phyloP scores from a whole-genome alignment of 768 basidiomycete species.

The Mycena alexandri region DNA sequence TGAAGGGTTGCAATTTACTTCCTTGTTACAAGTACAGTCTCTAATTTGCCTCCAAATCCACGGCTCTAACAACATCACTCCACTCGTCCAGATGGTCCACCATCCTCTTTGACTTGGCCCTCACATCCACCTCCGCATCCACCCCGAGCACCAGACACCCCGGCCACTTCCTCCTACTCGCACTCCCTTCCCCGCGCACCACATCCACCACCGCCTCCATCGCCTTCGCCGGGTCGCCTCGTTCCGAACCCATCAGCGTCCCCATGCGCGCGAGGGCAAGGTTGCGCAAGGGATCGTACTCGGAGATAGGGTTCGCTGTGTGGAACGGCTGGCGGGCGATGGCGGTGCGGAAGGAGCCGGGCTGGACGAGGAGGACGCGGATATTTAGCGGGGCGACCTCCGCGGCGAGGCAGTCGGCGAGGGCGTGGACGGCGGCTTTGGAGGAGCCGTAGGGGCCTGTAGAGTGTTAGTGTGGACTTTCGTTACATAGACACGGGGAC shows the following conservation, averaged over 20 bases:
- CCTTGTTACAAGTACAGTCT: background rate
- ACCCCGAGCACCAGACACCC: slow-evolving; percentile 43
- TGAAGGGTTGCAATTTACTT: too few species aligned
- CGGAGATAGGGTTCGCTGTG: slow-evolving; percentile 48
- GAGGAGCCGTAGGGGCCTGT: slow-evolving; percentile 53
- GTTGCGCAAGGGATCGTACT: slow-evolving; percentile 48
- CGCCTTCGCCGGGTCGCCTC: slow-evolving; percentile 49
- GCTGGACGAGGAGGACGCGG: slow-evolving; percentile 55
- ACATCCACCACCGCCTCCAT: slow-evolving; percentile 49
- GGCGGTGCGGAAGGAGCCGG: slow-evolving; percentile 57
- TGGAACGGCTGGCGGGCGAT: slow-evolving; percentile 41
- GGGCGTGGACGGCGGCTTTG: slow-evolving; percentile 57
- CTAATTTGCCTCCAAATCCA: slow-evolving; percentile 9
- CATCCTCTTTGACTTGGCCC: slow-evolving; percentile 40
- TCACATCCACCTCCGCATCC: slow-evolving; percentile 44
- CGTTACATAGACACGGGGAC: background rate
- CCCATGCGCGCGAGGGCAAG: slow-evolving; percentile 35
- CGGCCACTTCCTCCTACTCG: slow-evolving; percentile 40
- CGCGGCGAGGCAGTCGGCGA: slow-evolving; percentile 53
- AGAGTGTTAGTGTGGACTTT: background rate
- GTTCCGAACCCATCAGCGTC: slow-evolving; percentile 32
- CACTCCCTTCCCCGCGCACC: slow-evolving; percentile 49
- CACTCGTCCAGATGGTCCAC: slow-evolving; percentile 45
- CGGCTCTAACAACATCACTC: slow-evolving; percentile 40
- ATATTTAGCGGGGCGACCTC: slow-evolving; percentile 55